These are phyloP conservation scores for Madurella fahalii DNA, from an alignment of 2,329 filamentous ascomycete genomes.

Conservation along the genomic window DNA sequence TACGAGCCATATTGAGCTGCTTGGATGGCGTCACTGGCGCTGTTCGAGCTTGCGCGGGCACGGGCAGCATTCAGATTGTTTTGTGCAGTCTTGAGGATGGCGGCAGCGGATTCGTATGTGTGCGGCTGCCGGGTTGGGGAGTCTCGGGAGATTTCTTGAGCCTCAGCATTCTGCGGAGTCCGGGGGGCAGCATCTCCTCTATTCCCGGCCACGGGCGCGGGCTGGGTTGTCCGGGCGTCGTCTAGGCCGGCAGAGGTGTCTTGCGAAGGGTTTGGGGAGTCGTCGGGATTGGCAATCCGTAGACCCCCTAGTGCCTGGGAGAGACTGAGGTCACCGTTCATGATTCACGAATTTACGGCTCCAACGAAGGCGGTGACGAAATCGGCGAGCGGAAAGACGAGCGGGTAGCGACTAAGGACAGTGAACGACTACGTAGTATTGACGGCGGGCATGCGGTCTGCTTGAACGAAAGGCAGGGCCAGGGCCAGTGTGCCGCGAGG, in stretches of 20 bases:
- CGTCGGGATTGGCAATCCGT: conserved; percentile 94
- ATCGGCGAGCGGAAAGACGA: conserved; percentile 7
- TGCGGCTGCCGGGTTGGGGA: conserved; percentile 20
- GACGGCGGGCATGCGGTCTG: conserved; percentile 17
- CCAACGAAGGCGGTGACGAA: conserved; percentile 8
- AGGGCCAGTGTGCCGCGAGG: not conserved
- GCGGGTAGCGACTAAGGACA: conserved; percentile 1
- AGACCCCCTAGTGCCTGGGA: conserved; percentile 89
- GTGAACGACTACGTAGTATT: conserved; percentile 10
- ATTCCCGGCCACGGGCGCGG: conserved; percentile 3
- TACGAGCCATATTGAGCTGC: conserved; percentile 19
- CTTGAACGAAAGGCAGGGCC: conserved; percentile 6
- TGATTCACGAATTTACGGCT: conserved; percentile 39
- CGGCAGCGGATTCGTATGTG: conserved; percentile 27
- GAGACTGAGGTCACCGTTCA: conserved; percentile 91
- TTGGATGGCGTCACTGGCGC: conserved; percentile 10
- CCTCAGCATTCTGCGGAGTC: conserved; percentile 12
- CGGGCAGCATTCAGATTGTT: conserved; percentile 26
- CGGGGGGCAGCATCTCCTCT: conserved; percentile 1
- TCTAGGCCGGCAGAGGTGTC: conserved; percentile 33
- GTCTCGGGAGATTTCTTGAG: conserved; percentile 12
- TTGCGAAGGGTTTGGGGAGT: conserved; percentile 40
- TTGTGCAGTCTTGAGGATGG: conserved; percentile 28
- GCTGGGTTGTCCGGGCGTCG: conserved; percentile 20
- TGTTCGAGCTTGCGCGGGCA: conserved; percentile 10